phyloP scores from a whole-genome alignment of 768 basidiomycete genomes.

The Russula virescens region DNA sequence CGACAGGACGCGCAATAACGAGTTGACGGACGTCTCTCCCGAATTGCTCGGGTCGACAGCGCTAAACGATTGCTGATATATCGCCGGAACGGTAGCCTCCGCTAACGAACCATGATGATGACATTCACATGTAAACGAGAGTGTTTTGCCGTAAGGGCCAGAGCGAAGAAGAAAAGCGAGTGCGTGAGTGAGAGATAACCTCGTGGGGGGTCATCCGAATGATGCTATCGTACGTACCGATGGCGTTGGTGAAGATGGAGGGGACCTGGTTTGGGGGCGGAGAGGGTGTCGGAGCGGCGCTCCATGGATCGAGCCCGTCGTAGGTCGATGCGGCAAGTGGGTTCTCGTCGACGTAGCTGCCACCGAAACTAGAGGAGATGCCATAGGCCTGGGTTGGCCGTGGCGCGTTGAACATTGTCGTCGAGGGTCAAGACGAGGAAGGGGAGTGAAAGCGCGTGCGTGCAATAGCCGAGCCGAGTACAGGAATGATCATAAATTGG shows the following conservation, averaged over 20 bases:
- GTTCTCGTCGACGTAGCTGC: conserved; percentile 71
- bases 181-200: too few relatives aligned
- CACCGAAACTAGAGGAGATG: conserved; percentile 55
- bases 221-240: conserved; percentile 17
- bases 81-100: conserved; percentile 71
- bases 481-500: neutral
- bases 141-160: too few relatives aligned
- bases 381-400: conserved; percentile 66
- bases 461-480: neutral
- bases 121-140: too few relatives aligned
- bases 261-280: conserved; percentile 47
- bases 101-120: conserved; percentile 38
- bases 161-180: too few relatives aligned
- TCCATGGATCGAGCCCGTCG: conserved; percentile 73
- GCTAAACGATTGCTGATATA: conserved; percentile 70
- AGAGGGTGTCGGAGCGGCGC: conserved; percentile 59
- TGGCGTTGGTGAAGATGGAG: conserved; percentile 34
- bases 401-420: conserved; percentile 79
- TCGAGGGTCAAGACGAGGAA: neutral
- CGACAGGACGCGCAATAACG: conserved; percentile 71
- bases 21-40: conserved; percentile 78
- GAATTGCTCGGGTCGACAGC: conserved; percentile 63
- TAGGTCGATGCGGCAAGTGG: conserved; percentile 65
- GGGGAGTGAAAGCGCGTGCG: too few relatives aligned
- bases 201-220: too few relatives aligned